Evolutionary conservation across 2,329 filamentous ascomycete genomes (phyloP), one percentile per base, ranked within the genome.

Genomic region (Hortaea werneckii): DNA sequence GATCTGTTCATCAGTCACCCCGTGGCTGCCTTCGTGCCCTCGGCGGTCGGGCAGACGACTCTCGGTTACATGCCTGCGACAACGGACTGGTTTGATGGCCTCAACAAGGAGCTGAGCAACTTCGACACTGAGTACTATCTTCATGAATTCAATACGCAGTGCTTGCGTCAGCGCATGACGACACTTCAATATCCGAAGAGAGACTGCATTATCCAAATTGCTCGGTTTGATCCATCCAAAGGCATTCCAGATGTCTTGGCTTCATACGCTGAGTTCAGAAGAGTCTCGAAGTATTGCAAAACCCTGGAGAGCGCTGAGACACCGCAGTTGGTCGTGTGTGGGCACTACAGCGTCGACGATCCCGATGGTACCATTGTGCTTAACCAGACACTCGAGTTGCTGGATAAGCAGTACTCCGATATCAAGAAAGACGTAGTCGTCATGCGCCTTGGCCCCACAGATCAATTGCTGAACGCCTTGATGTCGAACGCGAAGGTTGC

Each of bases 1-100:
- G 85, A 92, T 63, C 69, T 87, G 61, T 92, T 89, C 65, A 83
- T 92, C 64, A 87, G 83, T 56, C 86, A 92, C 55, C 86, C 87
- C 0, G 84, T 92, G 44, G 78, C 77, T 37, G 72, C 75, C 26
- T 92, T 90, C 54, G 83, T 92, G 7, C 86, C 86, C 2, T 66
- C 72, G 29, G 80, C 71, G 46, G 83, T 92, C 5, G 78, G 80
- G 1, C 66, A 65, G 1, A 70, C 81, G 44, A 83, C 77, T 54
- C 80, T 90, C 0, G 80, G 78, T 1, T 88, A 88, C 61, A 71
- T 90, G 60, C 85, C 85, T 3, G 86, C 86, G 8, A 85, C 85
- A 0, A 90, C 85, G 0, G 86, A 92, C 63, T 92, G 85, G 82
- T 72, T 88, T 3, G 86, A 92, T 60, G 86, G 86, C 6, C 65